A percentile compares a stretch with the other conserved stretches of the same genome.
phyloP scores from a whole-genome alignment of 306 rosid species.

The Oxytropis ochrocephala region DNA sequence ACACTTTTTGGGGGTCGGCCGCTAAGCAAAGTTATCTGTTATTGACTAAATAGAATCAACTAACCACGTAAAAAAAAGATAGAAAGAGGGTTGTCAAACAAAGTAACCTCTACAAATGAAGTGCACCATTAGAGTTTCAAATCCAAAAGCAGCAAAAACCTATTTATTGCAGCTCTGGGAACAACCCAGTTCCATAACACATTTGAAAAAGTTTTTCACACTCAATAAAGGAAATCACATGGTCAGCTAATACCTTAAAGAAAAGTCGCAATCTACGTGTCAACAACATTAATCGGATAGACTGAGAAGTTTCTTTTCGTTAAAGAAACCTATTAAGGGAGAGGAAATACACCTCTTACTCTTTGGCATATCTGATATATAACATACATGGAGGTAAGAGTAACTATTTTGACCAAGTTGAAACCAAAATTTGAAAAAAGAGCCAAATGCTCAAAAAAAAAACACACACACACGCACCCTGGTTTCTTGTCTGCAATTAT shows the following conservation, averaged over 20 bases:
- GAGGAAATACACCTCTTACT: background rate
- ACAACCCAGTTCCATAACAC: background rate
- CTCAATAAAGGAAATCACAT: background rate
- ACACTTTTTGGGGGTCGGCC: no score
- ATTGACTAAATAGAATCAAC: no score
- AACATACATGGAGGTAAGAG: background rate
- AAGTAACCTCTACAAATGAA: no score
- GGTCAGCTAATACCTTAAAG: slow-evolving; percentile 7
- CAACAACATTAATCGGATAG: background rate
- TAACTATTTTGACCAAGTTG: background rate
- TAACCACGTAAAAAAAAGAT: no score
- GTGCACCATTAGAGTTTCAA: background rate
- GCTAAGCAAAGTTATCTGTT: no score
- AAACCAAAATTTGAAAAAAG: background rate
- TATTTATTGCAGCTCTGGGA: background rate
- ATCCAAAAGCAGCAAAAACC: background rate
- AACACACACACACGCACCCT: no score
- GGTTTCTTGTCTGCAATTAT: background rate
- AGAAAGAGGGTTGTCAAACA: no score
- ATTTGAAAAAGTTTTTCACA: background rate
- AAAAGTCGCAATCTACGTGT: background rate
- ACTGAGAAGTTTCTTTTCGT: background rate
- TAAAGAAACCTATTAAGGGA: background rate
- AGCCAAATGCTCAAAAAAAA: background rate
- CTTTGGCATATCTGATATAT: background rate